phyloP scores from a whole-genome alignment of 2,329 filamentous ascomycete species.

The Fusarium sororula region DNA sequence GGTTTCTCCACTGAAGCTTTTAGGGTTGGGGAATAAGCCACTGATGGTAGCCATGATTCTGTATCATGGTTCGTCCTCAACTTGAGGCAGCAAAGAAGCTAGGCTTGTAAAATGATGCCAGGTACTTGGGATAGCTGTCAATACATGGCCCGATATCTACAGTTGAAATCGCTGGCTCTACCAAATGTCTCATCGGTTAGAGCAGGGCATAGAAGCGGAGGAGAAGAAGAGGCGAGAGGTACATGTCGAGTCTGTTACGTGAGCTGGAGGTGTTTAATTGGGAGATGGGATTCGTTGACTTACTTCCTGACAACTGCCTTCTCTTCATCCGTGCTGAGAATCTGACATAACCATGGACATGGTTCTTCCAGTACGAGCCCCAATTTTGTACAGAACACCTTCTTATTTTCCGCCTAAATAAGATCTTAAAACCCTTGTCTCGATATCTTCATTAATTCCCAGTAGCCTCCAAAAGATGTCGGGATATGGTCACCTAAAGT shows the following conservation, averaged over 20 bases:
- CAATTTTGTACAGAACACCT: background rate
- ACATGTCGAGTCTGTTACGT: conserved; percentile 41
- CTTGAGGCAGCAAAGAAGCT: background rate
- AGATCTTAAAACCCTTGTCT: background rate
- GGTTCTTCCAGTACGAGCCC: background rate
- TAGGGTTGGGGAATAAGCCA: background rate
- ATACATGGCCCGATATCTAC: background rate
- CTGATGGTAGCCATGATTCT: no score
- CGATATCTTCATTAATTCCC: rapidly evolving
- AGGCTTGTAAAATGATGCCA: background rate
- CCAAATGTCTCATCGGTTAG: conserved; percentile 51
- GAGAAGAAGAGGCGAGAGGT: conserved; percentile 57
- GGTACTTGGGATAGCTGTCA: no score
- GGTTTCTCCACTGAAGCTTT: background rate
- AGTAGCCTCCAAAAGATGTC: background rate
- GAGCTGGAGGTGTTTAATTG: background rate
- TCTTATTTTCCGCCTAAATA: background rate
- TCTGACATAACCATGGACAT: rapidly evolving
- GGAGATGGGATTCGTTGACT: conserved; percentile 11
- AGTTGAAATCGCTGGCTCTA: background rate
- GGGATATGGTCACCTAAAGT: no score
- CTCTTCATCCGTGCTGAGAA: background rate
- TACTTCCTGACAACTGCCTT: conserved; percentile 16
- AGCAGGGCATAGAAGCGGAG: conserved; percentile 58
- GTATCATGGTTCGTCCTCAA: background rate